A percentile compares a stretch with the other conserved stretches of the same genome.
Evolutionary conservation across 2,329 filamentous ascomycete species (phyloP).

Genomic region (Chrysoporthe puriensis): DNA sequence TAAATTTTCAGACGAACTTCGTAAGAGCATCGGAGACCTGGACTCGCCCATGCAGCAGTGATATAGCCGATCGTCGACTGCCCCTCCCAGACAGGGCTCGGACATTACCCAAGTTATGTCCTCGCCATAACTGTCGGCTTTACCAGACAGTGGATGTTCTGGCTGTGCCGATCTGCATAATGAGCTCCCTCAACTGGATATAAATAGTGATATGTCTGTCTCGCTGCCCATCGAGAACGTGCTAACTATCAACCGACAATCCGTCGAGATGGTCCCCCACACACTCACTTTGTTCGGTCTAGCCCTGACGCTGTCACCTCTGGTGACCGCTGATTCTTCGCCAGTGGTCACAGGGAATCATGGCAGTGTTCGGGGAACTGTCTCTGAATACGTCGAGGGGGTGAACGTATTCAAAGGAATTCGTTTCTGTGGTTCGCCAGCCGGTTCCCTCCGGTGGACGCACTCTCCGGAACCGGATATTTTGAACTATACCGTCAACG

Average conservation of each 20-base stretch:
- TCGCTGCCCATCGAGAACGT: background rate
- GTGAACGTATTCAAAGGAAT: slow-evolving; percentile 35
- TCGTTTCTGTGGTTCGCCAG: slow-evolving; percentile 32
- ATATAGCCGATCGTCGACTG: background rate
- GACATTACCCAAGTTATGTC: slow-evolving; percentile 1
- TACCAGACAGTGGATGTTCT: background rate
- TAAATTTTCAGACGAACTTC: background rate
- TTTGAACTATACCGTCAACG: slow-evolving; percentile 25
- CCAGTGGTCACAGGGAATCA: slow-evolving; percentile 13
- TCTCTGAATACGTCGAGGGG: slow-evolving; percentile 32
- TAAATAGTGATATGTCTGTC: background rate
- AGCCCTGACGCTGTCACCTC: background rate
- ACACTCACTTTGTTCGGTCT: background rate
- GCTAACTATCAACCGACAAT: background rate
- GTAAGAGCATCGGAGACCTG: background rate
- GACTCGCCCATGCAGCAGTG: background rate
- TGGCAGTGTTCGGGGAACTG: slow-evolving; percentile 30
- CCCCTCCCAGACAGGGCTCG: background rate
- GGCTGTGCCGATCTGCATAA: background rate
- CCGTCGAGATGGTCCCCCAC: background rate
- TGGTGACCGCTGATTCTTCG: background rate
- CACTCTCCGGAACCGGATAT: slow-evolving; percentile 24
- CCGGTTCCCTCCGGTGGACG: slow-evolving; percentile 30
- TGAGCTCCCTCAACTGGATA: background rate
- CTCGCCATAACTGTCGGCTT: background rate